Base-by-base conservation (phyloP, 345 rosid genomes). In the Eucalyptus marginata region DNA sequence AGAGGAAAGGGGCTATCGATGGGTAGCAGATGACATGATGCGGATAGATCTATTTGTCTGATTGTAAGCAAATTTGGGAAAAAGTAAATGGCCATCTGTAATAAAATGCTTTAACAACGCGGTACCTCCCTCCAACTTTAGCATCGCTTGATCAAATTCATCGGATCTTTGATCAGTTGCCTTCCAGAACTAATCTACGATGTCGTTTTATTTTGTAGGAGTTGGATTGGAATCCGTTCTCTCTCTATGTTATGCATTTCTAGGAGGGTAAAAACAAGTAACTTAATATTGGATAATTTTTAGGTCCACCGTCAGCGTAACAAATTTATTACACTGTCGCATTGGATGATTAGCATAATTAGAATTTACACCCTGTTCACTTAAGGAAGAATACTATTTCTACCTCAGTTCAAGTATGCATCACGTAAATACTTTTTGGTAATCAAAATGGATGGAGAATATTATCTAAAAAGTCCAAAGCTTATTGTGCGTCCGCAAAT, bases 401-500 rank as follows among this genome's bases (percentile, higher is more conserved):
- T 68, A 33, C 80, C 14, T 18, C 8, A 40, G 81, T 36, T 36
- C 46, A 18, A 10, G 56, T 51, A 3, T 68, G 2, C 44, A 9
- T 68, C 43, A 66, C 22, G 3, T 33, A 33, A 4, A 16, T 31
- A 6, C 0, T 31, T 68, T 16, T 68, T 4, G 1, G 43, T 16
- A 33, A 8, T 9, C 7, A 68, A 68, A 31, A 68, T 16, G 43
- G 43, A 68, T 5, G 11, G 24, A 4, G 24, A 31, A 68, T 7
- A 31, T 31, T 31, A 31, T 16, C 20, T 17, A 31, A 33, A 8
- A 68, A 0, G 40, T 68, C 0, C 7, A 4, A 8, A 68, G 36
- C 43, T 15, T 15, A 68, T 8, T 33, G 80, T 16, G 1, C 0
- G 2, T 8, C 4, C 0, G 3, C 0, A 2, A 33, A 17, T 33